A percentile compares a stretch with the other conserved stretches of the same genome.
Conservation (phyloP, 305 asterid species). For the Plantago rigida region DNA sequence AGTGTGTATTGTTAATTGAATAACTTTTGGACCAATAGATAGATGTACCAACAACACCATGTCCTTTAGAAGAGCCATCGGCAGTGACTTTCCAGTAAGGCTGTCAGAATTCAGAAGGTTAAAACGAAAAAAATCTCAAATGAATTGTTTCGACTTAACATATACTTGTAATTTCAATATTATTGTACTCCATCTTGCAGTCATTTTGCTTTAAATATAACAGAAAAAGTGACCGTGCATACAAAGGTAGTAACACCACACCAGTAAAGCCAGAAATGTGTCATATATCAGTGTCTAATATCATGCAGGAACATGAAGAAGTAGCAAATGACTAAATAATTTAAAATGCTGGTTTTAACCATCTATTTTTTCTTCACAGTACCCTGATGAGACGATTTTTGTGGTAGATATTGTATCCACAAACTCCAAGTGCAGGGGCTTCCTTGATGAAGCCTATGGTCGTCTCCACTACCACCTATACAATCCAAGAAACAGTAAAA, state of each 20-base stretch:
- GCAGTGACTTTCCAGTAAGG: slow-evolving; percentile 88
- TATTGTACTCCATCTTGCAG: too few relatives aligned
- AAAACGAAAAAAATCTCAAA: not conserved
- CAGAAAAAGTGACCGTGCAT: too few relatives aligned
- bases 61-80: slow-evolving; percentile 67
- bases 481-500: slow-evolving; percentile 20
- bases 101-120: slow-evolving; percentile 33
- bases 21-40: slow-evolving; percentile 19
- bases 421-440: slow-evolving; percentile 56
- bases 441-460: slow-evolving; percentile 76
- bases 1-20: not conserved
- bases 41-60: slow-evolving; percentile 73
- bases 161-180: too few relatives aligned
- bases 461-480: slow-evolving; percentile 55
- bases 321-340: not conserved
- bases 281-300: not conserved
- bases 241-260: not conserved
- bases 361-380: slow-evolving; percentile 23
- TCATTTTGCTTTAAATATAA: too few relatives aligned
- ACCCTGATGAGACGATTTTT: slow-evolving; percentile 93
- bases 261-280: not conserved
- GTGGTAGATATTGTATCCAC: slow-evolving; percentile 84
- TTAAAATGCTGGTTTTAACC: slow-evolving; percentile 7
- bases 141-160: too few relatives aligned
- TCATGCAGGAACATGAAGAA: not conserved